A percentile compares a stretch with the other conserved stretches of the same genome.
Conservation (phyloP, 495 filamentous ascomycete species). For the Trichocladium antarcticum region DNA sequence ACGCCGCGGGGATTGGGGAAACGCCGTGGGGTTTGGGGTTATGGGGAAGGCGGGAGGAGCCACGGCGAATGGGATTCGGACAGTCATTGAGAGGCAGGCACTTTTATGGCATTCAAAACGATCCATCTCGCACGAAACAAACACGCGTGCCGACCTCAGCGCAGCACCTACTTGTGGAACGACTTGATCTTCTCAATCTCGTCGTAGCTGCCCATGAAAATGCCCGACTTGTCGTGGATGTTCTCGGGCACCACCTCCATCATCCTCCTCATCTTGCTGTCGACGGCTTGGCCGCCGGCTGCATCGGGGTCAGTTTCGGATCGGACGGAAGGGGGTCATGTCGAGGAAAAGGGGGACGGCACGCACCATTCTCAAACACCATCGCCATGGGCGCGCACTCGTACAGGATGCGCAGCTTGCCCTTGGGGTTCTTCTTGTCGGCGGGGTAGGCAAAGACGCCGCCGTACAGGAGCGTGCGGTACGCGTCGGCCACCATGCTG, state of each 20-base stretch:
- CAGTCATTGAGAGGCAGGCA: too few relatives aligned
- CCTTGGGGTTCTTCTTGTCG: conserved; percentile 96
- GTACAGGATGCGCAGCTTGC: conserved; percentile 93
- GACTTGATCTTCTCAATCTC: conserved; percentile 94
- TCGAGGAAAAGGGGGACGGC: background rate
- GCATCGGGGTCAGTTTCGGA: conserved; percentile 14
- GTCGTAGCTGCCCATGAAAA: conserved; percentile 88
- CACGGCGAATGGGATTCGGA: too few relatives aligned
- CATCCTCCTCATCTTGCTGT: conserved; percentile 82
- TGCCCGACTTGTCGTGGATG: conserved; percentile 92
- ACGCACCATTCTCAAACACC: conserved; percentile 93
- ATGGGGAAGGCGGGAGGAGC: too few relatives aligned
- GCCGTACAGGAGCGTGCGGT: conserved; percentile 88
- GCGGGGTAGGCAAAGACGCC: conserved; percentile 96
- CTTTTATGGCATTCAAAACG: too few relatives aligned
- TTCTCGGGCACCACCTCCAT: conserved; percentile 79
- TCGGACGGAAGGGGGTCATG: background rate
- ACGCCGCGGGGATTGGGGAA: too few relatives aligned
- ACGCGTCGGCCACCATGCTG: conserved; percentile 96
- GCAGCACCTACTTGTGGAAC: conserved; percentile 34
- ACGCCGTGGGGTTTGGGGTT: too few relatives aligned
- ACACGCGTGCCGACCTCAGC: too few relatives aligned
- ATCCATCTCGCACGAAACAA: too few relatives aligned
- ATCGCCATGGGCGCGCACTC: conserved; percentile 99
- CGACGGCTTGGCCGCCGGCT: conserved; percentile 86